Conservation (phyloP, 2,329 filamentous ascomycete species). For the Scedosporium boydii region DNA sequence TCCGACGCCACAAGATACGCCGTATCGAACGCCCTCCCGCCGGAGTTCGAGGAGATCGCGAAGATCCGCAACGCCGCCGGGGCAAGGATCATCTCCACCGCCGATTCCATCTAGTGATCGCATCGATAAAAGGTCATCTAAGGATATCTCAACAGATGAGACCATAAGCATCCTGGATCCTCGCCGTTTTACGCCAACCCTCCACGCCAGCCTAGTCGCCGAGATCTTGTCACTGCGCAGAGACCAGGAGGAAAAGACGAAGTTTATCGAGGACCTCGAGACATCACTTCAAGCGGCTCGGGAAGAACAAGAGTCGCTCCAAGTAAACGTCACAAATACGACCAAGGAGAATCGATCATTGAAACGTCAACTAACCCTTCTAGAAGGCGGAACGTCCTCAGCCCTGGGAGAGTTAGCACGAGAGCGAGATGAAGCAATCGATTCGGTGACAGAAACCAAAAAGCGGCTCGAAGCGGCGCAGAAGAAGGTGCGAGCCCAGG, state of each 20-base stretch:
- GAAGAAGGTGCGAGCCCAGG: constrained; percentile 67
- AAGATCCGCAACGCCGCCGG: constrained; percentile 57
- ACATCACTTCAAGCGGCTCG: constrained; percentile 59
- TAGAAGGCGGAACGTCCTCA: constrained; percentile 82
- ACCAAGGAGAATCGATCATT: constrained; percentile 70
- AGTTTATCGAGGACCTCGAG: constrained; percentile 79
- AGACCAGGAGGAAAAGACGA: constrained; percentile 84
- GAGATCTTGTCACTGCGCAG: constrained; percentile 82
- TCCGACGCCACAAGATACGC: constrained; percentile 62
- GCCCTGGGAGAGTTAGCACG: constrained; percentile 74
- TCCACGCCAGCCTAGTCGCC: constrained; percentile 89
- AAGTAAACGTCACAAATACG: constrained; percentile 49
- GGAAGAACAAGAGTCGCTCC: constrained; percentile 65
- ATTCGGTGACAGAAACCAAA: constrained; percentile 60
- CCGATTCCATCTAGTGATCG: constrained; percentile 32
- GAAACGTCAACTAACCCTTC: constrained; percentile 74
- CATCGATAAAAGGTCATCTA: constrained; percentile 40
- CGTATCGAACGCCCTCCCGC: constrained; percentile 63
- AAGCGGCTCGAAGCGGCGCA: constrained; percentile 69
- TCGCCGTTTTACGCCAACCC: constrained; percentile 83
- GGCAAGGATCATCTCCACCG: constrained; percentile 45
- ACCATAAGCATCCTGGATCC: constrained; percentile 72
- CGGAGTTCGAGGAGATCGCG: constrained; percentile 46
- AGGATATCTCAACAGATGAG: constrained; percentile 56
- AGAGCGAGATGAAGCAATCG: constrained; percentile 78